These are phyloP conservation scores for Nitzschia sp. DNA, from an alignment of 108 stramenopile species.

Conservation along the genomic window DNA sequence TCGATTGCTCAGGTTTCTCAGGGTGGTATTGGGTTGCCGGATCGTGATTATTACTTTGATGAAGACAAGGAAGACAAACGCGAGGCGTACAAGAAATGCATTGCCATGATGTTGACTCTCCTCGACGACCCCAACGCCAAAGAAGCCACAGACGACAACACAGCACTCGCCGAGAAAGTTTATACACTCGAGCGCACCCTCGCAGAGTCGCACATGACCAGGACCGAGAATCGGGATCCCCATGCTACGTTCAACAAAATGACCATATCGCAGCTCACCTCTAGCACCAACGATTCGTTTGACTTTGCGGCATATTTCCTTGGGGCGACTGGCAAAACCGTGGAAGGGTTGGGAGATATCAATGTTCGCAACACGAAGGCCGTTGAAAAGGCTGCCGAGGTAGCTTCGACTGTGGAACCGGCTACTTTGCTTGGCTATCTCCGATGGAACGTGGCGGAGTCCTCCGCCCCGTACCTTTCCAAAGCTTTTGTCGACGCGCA, in stretches of 20 bases:
- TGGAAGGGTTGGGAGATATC: constrained; percentile 59
- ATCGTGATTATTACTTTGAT: constrained; percentile 86
- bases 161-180: constrained; percentile 42
- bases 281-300: constrained; percentile 34
- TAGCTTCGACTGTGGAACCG: constrained; percentile 36
- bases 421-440: constrained; percentile 51
- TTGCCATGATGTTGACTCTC: constrained; percentile 62
- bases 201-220: constrained; percentile 76
- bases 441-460: constrained; percentile 45
- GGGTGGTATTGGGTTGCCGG: constrained; percentile 70
- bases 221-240: constrained; percentile 80
- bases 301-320: constrained; percentile 56
- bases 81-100: constrained; percentile 49
- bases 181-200: constrained; percentile 49
- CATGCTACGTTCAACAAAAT: constrained; percentile 71
- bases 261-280: constrained; percentile 36
- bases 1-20: constrained; percentile 57
- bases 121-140: constrained; percentile 30
- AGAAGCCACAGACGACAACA: constrained; percentile 20
- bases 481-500: constrained; percentile 56
- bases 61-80: constrained; percentile 77
- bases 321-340: constrained; percentile 45
- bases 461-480: constrained; percentile 58
- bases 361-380: constrained; percentile 68
- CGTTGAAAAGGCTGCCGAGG: constrained; percentile 44